A percentile compares a stretch with the other conserved stretches of the same genome.
Conservation (phyloP, 1,284 basidiomycete species). For the Cystobasidium slooffiae region DNA sequence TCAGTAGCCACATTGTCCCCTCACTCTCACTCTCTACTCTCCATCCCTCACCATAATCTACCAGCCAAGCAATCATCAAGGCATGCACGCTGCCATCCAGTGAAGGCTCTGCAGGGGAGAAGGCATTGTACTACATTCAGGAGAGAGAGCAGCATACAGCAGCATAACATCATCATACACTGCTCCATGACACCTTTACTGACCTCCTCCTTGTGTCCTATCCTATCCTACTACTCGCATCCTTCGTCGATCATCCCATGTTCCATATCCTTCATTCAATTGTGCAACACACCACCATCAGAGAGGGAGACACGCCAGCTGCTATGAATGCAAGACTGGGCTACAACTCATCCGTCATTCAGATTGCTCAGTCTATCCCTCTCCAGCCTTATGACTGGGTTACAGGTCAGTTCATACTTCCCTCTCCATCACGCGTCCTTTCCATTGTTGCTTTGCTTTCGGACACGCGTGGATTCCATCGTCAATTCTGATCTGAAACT, state of each 20-base stretch:
- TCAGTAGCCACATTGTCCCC: neutral
- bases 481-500: no score
- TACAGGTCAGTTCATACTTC: conserved; percentile 47
- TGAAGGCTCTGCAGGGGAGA: neutral
- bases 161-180: neutral
- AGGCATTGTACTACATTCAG: neutral
- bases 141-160: neutral
- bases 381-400: conserved; percentile 51
- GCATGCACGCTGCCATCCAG: no score
- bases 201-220: neutral
- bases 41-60: neutral
- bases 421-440: no score
- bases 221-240: neutral
- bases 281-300: neutral
- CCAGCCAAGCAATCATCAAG: conserved; percentile 1
- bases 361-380: conserved; percentile 54
- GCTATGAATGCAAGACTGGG: conserved; percentile 52
- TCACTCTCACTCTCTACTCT: neutral
- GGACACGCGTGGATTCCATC: no score
- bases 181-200: no score
- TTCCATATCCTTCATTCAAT: neutral
- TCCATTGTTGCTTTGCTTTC: no score
- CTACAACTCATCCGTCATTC: conserved; percentile 53
- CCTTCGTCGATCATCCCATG: neutral
- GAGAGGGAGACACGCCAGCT: conserved; percentile 48